These are phyloP conservation scores for Reutealis trisperma DNA, from an alignment of 345 rosid genomes.

Conservation along the genomic window DNA sequence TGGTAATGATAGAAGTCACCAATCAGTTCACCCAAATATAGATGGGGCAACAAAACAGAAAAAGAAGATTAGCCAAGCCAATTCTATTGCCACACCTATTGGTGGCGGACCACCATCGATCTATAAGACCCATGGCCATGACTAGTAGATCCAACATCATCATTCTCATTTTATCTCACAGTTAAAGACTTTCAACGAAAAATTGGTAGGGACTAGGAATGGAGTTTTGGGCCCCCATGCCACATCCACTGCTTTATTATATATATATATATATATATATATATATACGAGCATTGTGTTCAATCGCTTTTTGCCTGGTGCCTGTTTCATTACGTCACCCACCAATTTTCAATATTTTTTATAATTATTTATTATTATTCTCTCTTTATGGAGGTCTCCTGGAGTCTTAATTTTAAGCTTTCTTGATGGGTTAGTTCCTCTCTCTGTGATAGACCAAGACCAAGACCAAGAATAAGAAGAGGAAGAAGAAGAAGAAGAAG, in stretches of 20 bases:
- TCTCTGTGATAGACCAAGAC: too few species aligned
- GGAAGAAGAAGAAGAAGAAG: conserved; percentile 3
- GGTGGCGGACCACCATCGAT: conserved; percentile 22
- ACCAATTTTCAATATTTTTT: conserved; percentile 9
- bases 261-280: too few species aligned
- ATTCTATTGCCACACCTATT: conserved; percentile 7
- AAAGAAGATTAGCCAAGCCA: neutral
- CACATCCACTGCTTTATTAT: conserved; percentile 17
- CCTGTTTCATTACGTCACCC: conserved; percentile 54
- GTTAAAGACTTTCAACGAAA: conserved; percentile 21
- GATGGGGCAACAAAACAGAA: neutral
- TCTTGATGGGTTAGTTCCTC: conserved; percentile 32
- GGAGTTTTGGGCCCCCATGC: conserved; percentile 40
- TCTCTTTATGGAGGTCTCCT: conserved; percentile 27
- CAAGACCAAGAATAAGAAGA: neutral
- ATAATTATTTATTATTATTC: conserved; percentile 1
- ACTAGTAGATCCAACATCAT: conserved; percentile 43
- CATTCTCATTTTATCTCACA: conserved; percentile 36
- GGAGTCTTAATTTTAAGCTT: conserved; percentile 15
- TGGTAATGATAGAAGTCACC: conserved; percentile 24
- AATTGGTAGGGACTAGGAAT: conserved; percentile 49
- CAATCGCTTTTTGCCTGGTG: conserved; percentile 37
- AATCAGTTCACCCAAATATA: conserved; percentile 2
- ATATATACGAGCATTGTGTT: neutral
- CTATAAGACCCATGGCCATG: neutral